Base-by-base conservation (phyloP, 345 rosid species). In the Aethionema arabicum region DNA sequence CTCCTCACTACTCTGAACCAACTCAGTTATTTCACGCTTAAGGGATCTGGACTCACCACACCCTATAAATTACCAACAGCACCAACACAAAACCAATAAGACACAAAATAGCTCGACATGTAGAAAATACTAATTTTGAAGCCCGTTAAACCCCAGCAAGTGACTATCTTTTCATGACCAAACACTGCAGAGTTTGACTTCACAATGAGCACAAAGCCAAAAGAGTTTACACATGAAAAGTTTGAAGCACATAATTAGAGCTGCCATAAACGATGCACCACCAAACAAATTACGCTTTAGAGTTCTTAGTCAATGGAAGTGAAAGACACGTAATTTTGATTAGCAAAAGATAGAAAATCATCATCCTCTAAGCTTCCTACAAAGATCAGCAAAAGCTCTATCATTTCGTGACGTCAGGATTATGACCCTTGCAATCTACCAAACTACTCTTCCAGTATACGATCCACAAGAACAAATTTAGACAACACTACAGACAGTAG, bases 31-130 rank as follows among this genome's bases (percentile, higher is more conserved):
- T 64, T 84, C 87, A 67, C 70, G 81, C 87, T 76, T 85, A 6
- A 92, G 80, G 3, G 95, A 73, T 61, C 95, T 81, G 45, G 95
- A 81, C 76, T 85, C 97, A 1, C 99, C 99, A 33, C 84, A 89
- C 99, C 99, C 98, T 91, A 75, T 12, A 13, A 54, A 53, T 55
- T 37, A 38, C 43, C 61, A 50, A 30, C 21, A 1, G 2, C 35
- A 37, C 48, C 61, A 61, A 52, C 38, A 47, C 38, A 45, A 52
- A 56, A 42, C 12, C 63, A 54, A 41, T 11, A 7, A 39, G 56
- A 52, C 40, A 44, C 41, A 37, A 29, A 58, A 27, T 12, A 58
- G 8, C 50, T 37, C 41, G 41, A 37, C 13, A 32, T 30, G 12
- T 13, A 31, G 15, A 30, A 40, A 4, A 47, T 53, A 49, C 8